Evolutionary conservation across 768 basidiomycete species (phyloP), one percentile per base, ranked within the genome.

Genomic region (Lentinula guzmanii): DNA sequence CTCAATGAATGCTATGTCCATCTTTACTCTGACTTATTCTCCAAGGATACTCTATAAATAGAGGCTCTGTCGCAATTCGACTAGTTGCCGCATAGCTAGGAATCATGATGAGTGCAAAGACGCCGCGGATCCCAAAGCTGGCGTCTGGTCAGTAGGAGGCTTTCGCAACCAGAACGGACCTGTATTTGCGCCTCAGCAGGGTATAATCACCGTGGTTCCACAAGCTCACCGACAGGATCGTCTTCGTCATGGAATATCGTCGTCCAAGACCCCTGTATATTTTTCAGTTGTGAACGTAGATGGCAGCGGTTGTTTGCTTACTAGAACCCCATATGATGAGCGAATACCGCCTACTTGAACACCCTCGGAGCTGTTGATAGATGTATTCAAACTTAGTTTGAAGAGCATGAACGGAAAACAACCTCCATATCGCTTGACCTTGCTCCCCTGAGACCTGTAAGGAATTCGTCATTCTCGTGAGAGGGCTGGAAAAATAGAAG

Each of bases 301-400:
- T 21, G 9, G 43, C 15, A 28, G 3, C 24, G 16, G 6, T 13
- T 28, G n/a, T 31, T 56, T 82, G 8, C 72, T 46, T 6, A 80
- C 89, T 6, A 90, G 67, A 1, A 85, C 77, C 16, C 89, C 88
- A 68, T 74, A 85, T 7, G 72, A 71, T 3, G 88, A 88, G 15
- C 84, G 79, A 16, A 86, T 65, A 1, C 78, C 82, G 15, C 89
- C 87, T 13, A 89, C 62, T 60, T 87, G 85, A 21, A 90, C 71
- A 37, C 80, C 87, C 41, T 83, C 79, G n/a, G 80, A 85, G 65
- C 87, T 88, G 28, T 21, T 59, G 53, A 45, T 60, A 52, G 31
- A 39, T 52, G n/a, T 4, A 46, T 43, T 45, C 51, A 10, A 2
- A 33, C 45, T 11, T 59, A 66, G 65, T 65, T 68, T 65, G 65